Conservation (phyloP, 1,139 yeast species). For the Candida anutae region DNA sequence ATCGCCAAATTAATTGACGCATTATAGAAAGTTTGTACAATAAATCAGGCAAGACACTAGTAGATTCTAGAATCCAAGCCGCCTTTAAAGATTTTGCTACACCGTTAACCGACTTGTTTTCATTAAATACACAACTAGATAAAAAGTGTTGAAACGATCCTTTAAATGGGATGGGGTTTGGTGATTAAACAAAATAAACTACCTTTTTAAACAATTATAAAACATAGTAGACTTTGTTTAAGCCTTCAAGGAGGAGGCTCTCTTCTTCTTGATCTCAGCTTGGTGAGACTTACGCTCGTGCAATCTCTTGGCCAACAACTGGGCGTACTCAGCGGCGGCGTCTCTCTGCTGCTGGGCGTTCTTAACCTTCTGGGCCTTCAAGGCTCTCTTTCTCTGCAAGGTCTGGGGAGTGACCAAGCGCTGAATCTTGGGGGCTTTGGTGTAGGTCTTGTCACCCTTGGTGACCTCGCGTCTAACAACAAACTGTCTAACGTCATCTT, state of each 20-base stretch:
- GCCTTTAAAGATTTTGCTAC: conserved; percentile 4
- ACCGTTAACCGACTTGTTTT: conserved; percentile 2
- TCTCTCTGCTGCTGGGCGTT: conserved; percentile 99
- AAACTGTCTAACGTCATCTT: conserved; percentile 90
- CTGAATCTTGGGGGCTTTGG: conserved; percentile 99
- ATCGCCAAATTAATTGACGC: no score
- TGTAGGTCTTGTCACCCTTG: conserved; percentile 98
- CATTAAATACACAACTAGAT: conserved; percentile 6
- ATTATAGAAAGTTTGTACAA: no score
- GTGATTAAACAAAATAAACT: no score
- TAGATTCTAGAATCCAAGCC: conserved; percentile 3
- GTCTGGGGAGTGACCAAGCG: conserved; percentile 99
- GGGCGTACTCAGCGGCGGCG: conserved; percentile 99
- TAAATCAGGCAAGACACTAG: no score
- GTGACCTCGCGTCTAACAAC: conserved; percentile 97
- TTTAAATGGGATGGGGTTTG: conserved; percentile 1
- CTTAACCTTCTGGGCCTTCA: conserved; percentile 87
- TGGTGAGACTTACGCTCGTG: conserved; percentile 97
- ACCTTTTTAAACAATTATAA: neutral
- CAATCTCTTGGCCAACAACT: conserved; percentile 96
- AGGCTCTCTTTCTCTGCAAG: conserved; percentile 98
- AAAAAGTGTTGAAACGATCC: conserved; percentile 1
- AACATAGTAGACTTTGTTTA: conserved; percentile 17
- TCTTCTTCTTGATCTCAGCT: conserved; percentile 98
- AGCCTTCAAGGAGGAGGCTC: conserved; percentile 98